Percentiles rank a stretch among this genome's conserved stretches.
Evolutionary conservation across 2,329 filamentous ascomycete species (phyloP).

Genomic region (Fonsecaea pedrosoi): DNA sequence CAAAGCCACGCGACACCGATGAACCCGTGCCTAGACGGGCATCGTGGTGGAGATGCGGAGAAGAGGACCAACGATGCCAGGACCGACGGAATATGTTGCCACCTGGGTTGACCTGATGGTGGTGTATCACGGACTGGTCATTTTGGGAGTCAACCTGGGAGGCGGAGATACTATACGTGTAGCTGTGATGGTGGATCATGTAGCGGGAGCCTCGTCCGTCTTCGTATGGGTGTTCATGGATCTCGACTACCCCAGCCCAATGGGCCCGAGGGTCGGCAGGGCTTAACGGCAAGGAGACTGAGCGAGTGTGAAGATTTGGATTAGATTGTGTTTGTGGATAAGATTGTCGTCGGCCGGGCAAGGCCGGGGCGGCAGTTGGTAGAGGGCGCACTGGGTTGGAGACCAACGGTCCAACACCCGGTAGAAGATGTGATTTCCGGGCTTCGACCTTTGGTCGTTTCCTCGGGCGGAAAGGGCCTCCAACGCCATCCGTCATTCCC

Average conservation of each 20-base stretch:
- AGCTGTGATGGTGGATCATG: slow-evolving; percentile 39
- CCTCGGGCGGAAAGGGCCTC: slow-evolving; percentile 22
- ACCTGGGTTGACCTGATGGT: neutral
- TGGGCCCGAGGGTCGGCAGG: slow-evolving; percentile 53
- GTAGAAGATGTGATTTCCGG: slow-evolving; percentile 38
- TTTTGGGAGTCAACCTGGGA: slow-evolving; percentile 28
- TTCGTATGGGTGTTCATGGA: slow-evolving; percentile 26
- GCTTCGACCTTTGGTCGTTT: slow-evolving; percentile 35
- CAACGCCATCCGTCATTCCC: slow-evolving; percentile 27
- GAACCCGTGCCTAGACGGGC: slow-evolving; percentile 55
- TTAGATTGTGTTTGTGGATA: slow-evolving; percentile 15
- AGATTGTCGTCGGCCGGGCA: slow-evolving; percentile 25
- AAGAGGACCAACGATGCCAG: slow-evolving; percentile 49
- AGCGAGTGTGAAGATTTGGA: slow-evolving; percentile 27
- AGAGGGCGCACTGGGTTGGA: slow-evolving; percentile 37
- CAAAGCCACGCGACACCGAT: slow-evolving; percentile 35
- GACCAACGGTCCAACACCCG: slow-evolving; percentile 38
- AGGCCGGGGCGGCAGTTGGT: slow-evolving; percentile 25
- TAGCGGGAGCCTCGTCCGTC: slow-evolving; percentile 33
- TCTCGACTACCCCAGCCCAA: slow-evolving; percentile 47
- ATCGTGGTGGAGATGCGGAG: slow-evolving; percentile 73
- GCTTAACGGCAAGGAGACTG: slow-evolving; percentile 42
- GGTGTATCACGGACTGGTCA: slow-evolving; percentile 49
- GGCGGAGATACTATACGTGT: slow-evolving; percentile 55
- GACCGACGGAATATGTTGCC: slow-evolving; percentile 6